A percentile compares a stretch with the other conserved stretches of the same genome.
These are phyloP conservation scores for Diaporthe sp. DNA, from an alignment of 2,329 filamentous ascomycete species.

Conservation along the genomic window DNA sequence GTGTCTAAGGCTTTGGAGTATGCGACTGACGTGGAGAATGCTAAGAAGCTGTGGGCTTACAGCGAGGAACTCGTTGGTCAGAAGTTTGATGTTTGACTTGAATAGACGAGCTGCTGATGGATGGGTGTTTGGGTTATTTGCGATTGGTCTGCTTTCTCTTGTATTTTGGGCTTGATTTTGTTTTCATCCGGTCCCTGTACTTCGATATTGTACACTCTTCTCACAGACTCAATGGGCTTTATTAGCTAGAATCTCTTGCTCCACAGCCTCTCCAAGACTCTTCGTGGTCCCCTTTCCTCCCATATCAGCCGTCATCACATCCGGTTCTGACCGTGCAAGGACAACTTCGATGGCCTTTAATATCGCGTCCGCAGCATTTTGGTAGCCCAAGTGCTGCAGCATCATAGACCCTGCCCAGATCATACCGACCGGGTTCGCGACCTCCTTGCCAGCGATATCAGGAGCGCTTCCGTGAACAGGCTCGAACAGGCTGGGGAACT, in stretches of 20 bases:
- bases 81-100: slow-evolving; percentile 31
- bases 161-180: neutral
- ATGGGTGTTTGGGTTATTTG: neutral
- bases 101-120: rapidly evolving
- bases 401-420: slow-evolving; percentile 80
- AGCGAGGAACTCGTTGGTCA: slow-evolving; percentile 43
- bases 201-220: neutral
- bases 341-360: slow-evolving; percentile 73
- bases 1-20: neutral
- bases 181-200: neutral
- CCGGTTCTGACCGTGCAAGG: slow-evolving; percentile 57
- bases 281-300: slow-evolving; percentile 69
- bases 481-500: slow-evolving; percentile 73
- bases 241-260: slow-evolving; percentile 44
- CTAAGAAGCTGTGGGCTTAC: slow-evolving; percentile 56
- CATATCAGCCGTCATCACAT: slow-evolving; percentile 70
- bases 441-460: slow-evolving; percentile 73
- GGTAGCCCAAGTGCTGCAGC: slow-evolving; percentile 72
- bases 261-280: slow-evolving; percentile 67
- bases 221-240: neutral
- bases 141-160: rapidly evolving
- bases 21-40: slow-evolving; percentile 49
- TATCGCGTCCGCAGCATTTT: slow-evolving; percentile 66
- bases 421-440: slow-evolving; percentile 74
- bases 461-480: slow-evolving; percentile 74